phyloP scores from a whole-genome alignment of 768 basidiomycete genomes.

The Atractiella rhizophila region DNA sequence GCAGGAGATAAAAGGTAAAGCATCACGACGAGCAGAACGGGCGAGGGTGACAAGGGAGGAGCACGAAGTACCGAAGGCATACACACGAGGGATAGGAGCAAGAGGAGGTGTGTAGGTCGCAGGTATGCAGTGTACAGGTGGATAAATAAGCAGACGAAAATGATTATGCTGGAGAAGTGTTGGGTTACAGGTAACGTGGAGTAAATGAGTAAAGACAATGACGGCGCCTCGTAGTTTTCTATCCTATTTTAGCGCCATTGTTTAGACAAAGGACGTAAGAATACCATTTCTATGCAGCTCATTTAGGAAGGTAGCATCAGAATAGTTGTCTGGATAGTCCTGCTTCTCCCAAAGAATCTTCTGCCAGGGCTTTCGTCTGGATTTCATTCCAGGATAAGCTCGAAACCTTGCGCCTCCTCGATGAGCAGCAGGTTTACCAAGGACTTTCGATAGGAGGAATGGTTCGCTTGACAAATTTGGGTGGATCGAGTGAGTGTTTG shows the following conservation, averaged over 20 bases:
- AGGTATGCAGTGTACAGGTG: background rate
- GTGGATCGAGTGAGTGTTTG: too few relatives aligned
- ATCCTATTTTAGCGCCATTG: slow-evolving; percentile 4
- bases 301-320: slow-evolving; percentile 51
- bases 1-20: slow-evolving; percentile 78
- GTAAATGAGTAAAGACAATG: slow-evolving; percentile 6
- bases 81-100: background rate
- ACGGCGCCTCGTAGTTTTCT: too few relatives aligned
- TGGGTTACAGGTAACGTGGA: slow-evolving; percentile 5
- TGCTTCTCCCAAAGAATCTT: slow-evolving; percentile 25
- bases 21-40: slow-evolving; percentile 61
- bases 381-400: too few relatives aligned
- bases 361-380: slow-evolving; percentile 9
- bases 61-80: background rate
- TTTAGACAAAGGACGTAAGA: slow-evolving; percentile 6
- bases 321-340: slow-evolving; percentile 56
- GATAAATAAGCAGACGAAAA: background rate
- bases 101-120: background rate
- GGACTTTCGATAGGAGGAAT: too few relatives aligned
- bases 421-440: too few relatives aligned
- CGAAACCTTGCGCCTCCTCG: too few relatives aligned
- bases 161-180: background rate
- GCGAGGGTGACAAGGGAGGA: slow-evolving; percentile 24
- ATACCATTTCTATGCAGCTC: slow-evolving; percentile 52
- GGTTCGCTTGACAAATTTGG: too few relatives aligned